phyloP scores from a whole-genome alignment of 495 filamentous ascomycete genomes.

The Lasiosphaeria ovina region DNA sequence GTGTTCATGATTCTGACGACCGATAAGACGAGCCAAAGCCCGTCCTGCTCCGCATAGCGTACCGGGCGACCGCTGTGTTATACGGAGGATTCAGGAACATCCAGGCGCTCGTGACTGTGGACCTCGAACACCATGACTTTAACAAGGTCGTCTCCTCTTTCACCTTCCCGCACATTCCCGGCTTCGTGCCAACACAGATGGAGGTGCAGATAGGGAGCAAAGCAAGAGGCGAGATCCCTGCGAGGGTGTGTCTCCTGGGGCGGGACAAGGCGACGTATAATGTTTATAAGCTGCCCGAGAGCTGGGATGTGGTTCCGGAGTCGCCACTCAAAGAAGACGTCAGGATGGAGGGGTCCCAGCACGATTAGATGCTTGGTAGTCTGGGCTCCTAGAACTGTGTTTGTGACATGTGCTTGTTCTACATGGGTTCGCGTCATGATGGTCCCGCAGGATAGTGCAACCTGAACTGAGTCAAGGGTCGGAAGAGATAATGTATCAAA shows the following conservation, averaged over 20 bases:
- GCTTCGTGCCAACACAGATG: constrained; percentile 47
- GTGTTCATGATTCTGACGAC: constrained; percentile 6
- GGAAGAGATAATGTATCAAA: too few species aligned
- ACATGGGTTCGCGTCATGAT: too few species aligned
- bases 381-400: too few species aligned
- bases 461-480: too few species aligned
- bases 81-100: constrained; percentile 16
- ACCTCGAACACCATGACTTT: background rate
- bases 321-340: background rate
- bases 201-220: constrained; percentile 41
- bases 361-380: background rate
- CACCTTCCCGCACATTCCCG: constrained; percentile 30
- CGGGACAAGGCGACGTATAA: constrained; percentile 42
- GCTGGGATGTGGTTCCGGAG: constrained; percentile 12
- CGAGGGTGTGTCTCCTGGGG: constrained; percentile 46
- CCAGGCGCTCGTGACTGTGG: background rate
- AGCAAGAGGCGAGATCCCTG: constrained; percentile 35
- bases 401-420: too few species aligned
- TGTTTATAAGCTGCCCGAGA: constrained; percentile 39
- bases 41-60: constrained; percentile 16
- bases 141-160: constrained; percentile 19
- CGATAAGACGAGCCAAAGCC: constrained; percentile 22
- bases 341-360: background rate
- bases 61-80: constrained; percentile 13
- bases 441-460: too few species aligned